Percentiles rank a stretch among this genome's conserved stretches.
These are phyloP conservation scores for Teratosphaeria zuluensis DNA, from an alignment of 2,329 filamentous ascomycete genomes.

Conservation along the genomic window DNA sequence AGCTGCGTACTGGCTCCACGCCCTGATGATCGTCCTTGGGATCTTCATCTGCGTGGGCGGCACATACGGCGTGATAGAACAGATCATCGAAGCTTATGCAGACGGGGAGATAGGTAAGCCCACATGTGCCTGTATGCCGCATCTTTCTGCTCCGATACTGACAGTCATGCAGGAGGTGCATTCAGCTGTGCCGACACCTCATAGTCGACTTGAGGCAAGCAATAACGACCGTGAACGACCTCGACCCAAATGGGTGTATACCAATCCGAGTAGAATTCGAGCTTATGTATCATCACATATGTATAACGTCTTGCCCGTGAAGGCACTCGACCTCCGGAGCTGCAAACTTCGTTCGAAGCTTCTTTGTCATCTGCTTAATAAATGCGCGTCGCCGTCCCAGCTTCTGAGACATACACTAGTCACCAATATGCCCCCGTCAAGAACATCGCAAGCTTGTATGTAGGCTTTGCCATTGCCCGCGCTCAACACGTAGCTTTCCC, in stretches of 20 bases:
- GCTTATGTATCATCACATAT: background rate
- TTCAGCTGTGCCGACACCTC: constrained; percentile 44
- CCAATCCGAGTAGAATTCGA: background rate
- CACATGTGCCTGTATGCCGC: background rate
- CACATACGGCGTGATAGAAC: constrained; percentile 41
- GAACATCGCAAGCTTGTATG: too few relatives aligned
- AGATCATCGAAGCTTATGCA: constrained; percentile 44
- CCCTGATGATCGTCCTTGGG: constrained; percentile 34
- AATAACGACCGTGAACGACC: background rate
- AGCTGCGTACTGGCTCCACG: constrained; percentile 32
- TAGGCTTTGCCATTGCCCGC: too few relatives aligned
- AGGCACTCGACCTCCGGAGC: too few relatives aligned
- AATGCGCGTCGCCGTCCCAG: too few relatives aligned
- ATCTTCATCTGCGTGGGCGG: constrained; percentile 41
- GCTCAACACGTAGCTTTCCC: too few relatives aligned
- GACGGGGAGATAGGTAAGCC: constrained; percentile 33
- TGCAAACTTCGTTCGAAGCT: too few relatives aligned
- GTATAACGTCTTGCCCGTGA: background rate
- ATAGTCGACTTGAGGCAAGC: background rate
- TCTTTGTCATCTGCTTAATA: too few relatives aligned
- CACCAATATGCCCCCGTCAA: too few relatives aligned
- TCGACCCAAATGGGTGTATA: background rate
- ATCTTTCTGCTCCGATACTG: background rate
- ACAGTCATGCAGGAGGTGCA: constrained; percentile 21
- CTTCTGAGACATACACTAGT: too few relatives aligned